A percentile compares a stretch with the other conserved stretches of the same genome.
Evolutionary conservation across 2,329 filamentous ascomycete genomes (phyloP).

Genomic region (Diaporthe longicolla): DNA sequence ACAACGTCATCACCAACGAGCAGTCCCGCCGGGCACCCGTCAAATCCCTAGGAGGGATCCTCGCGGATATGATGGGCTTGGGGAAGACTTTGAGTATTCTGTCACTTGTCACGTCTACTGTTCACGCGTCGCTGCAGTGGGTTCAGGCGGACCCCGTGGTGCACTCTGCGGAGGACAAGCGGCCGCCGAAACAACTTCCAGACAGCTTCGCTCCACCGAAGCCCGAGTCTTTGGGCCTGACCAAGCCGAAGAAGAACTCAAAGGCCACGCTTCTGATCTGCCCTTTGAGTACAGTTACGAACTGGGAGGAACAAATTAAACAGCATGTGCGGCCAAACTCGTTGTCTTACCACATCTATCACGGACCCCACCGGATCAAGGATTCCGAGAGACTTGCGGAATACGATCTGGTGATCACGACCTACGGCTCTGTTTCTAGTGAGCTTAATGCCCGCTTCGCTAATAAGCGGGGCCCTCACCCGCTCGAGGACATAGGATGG

Average conservation of each 20-base stretch:
- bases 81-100: slow-evolving; percentile 90
- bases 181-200: slow-evolving; percentile 51
- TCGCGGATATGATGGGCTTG: slow-evolving; percentile 92
- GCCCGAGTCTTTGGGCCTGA: slow-evolving; percentile 63
- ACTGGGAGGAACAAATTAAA: slow-evolving; percentile 94
- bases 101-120: slow-evolving; percentile 78
- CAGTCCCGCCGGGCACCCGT: slow-evolving; percentile 71
- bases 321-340: slow-evolving; percentile 78
- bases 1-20: slow-evolving; percentile 88
- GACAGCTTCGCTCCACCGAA: slow-evolving; percentile 56
- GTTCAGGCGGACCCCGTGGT: slow-evolving; percentile 66
- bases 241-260: slow-evolving; percentile 74
- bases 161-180: slow-evolving; percentile 52
- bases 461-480: slow-evolving; percentile 71
- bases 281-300: slow-evolving; percentile 90
- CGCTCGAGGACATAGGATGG: slow-evolving; percentile 86
- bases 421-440: slow-evolving; percentile 88
- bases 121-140: slow-evolving; percentile 75
- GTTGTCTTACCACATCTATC: slow-evolving; percentile 86
- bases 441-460: slow-evolving; percentile 78
- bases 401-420: slow-evolving; percentile 91
- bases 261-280: slow-evolving; percentile 89
- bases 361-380: slow-evolving; percentile 82
- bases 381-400: slow-evolving; percentile 77
- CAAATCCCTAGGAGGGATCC: slow-evolving; percentile 79